Conservation (phyloP, 139 green algal genomes). For the Haematococcus sp. region DNA sequence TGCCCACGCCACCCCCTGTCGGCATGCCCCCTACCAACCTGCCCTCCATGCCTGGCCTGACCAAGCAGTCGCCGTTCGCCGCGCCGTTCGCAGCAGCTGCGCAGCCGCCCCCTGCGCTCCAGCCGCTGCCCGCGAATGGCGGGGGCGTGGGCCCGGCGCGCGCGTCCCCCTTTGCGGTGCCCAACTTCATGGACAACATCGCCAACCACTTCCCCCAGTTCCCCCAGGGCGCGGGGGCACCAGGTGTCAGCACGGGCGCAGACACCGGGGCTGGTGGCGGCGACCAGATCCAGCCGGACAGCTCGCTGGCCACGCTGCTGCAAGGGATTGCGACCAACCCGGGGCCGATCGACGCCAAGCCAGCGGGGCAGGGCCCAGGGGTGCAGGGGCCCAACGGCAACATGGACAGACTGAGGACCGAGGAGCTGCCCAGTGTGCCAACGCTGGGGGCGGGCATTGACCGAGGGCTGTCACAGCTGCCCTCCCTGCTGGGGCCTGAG, state of each 20-base stretch:
- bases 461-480: background rate
- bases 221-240: background rate
- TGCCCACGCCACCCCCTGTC: background rate
- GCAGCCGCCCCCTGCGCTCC: background rate
- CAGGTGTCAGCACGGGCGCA: background rate
- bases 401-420: background rate
- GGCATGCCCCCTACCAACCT: background rate
- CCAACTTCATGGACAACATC: slow-evolving; percentile 7
- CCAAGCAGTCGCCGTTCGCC: background rate
- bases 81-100: too few species aligned
- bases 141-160: background rate
- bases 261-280: background rate
- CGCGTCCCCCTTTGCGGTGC: background rate
- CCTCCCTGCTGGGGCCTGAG: background rate
- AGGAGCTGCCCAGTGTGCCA: background rate
- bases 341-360: too few species aligned
- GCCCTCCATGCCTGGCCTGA: background rate
- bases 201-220: slow-evolving; percentile 17
- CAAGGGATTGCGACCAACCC: too few species aligned
- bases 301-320: too few species aligned
- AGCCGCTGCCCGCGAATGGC: background rate
- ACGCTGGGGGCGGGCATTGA: background rate
- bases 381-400: too few species aligned
- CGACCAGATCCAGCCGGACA: too few species aligned
- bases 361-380: too few species aligned